Percentiles rank a stretch among this genome's conserved stretches.
Conservation (phyloP, 768 basidiomycete genomes). For the Leccinum barrowsii region DNA sequence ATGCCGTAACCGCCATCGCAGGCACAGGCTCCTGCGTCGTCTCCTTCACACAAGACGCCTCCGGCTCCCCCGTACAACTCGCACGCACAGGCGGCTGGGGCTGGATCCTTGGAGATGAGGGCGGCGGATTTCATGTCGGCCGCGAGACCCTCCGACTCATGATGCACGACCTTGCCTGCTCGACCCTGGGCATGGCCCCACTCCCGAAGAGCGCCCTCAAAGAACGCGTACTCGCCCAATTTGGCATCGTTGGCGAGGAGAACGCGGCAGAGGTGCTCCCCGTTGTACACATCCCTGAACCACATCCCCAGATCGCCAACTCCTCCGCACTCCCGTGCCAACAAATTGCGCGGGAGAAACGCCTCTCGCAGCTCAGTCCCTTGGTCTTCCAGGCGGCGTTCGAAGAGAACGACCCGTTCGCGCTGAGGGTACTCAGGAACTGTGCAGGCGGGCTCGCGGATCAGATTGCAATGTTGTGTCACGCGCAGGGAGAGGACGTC, state of each 20-base stretch:
- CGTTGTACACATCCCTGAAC: constrained; percentile 63
- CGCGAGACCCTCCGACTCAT: constrained; percentile 71
- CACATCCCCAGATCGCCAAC: constrained; percentile 22
- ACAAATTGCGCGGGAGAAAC: constrained; percentile 57
- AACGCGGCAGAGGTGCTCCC: constrained; percentile 57
- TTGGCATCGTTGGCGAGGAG: constrained; percentile 48
- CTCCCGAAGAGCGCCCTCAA: constrained; percentile 35
- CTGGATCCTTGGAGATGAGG: constrained; percentile 83
- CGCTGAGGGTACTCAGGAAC: constrained; percentile 51
- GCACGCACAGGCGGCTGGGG: constrained; percentile 79
- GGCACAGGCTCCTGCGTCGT: constrained; percentile 82
- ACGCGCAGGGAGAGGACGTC: constrained; percentile 37
- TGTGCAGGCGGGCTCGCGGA: constrained; percentile 55
- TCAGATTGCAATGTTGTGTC: constrained; percentile 49
- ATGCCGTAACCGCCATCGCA: constrained; percentile 70
- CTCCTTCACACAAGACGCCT: constrained; percentile 48
- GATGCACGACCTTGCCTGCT: constrained; percentile 50
- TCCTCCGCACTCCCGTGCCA: constrained; percentile 19
- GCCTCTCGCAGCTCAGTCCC: constrained; percentile 70
- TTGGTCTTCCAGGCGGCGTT: constrained; percentile 79
- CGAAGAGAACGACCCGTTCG: constrained; percentile 61
- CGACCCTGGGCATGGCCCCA: constrained; percentile 34
- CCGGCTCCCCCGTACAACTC: constrained; percentile 50
- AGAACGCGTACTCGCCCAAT: constrained; percentile 47
- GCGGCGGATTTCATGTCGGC: constrained; percentile 78